A percentile compares a stretch with the other conserved stretches of the same genome.
Evolutionary conservation across 208 protist genomes (phyloP).

Genomic region (Wallacemonas sp.): DNA sequence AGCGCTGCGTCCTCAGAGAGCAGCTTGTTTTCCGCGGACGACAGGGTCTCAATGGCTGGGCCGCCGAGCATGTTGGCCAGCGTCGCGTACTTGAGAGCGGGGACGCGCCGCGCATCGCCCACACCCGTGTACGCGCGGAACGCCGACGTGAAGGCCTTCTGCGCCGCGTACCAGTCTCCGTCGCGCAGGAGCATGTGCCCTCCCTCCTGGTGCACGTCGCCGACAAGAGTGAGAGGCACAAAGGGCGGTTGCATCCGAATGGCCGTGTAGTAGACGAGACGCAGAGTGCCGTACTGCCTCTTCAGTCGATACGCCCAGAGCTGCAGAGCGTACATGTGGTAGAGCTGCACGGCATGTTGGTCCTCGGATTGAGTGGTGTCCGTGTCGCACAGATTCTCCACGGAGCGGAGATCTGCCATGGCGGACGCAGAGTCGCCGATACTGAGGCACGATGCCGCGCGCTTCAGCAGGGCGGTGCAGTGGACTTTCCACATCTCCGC

Average conservation of each 20-base stretch:
- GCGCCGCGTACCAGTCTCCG: conserved; percentile 89
- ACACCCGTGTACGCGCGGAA: conserved; percentile 95
- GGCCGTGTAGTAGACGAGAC: conserved; percentile 38
- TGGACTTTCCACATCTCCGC: conserved; percentile 16
- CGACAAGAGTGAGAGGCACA: not conserved
- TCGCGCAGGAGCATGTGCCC: conserved; percentile 86
- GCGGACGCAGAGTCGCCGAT: conserved; percentile 23
- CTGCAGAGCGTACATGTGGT: conserved; percentile 87
- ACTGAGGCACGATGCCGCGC: conserved; percentile 21
- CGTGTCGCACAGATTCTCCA: conserved; percentile 75
- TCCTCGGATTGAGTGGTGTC: conserved; percentile 37
- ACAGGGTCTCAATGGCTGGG: conserved; percentile 92
- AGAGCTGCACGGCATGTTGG: conserved; percentile 32
- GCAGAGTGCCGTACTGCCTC: conserved; percentile 73
- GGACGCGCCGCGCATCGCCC: conserved; percentile 73
- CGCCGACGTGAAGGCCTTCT: conserved; percentile 92
- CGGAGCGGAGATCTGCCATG: conserved; percentile 56
- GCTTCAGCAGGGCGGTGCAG: conserved; percentile 30
- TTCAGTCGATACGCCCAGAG: conserved; percentile 88
- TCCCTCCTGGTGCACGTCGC: conserved; percentile 8
- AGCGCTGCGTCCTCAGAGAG: conserved; percentile 92
- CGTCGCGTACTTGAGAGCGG: conserved; percentile 94
- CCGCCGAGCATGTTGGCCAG: conserved; percentile 89
- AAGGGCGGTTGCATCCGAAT: conserved; percentile 24
- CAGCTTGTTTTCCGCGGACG: conserved; percentile 89